Evolutionary conservation across 768 basidiomycete genomes (phyloP).

Genomic region (Megacollybia marginata): DNA sequence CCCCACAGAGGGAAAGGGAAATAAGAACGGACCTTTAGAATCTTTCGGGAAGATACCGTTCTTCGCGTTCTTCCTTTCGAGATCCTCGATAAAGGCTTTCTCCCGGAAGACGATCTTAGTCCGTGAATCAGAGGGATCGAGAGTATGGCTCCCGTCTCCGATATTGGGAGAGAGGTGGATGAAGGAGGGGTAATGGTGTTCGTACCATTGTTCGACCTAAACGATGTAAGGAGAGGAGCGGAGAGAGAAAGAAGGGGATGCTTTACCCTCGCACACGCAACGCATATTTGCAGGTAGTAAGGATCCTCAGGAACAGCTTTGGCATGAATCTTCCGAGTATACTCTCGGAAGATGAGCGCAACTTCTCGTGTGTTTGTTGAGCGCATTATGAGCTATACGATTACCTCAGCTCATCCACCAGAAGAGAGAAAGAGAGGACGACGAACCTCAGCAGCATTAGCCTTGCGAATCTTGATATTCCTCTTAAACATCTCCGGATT

Average conservation of each 20-base stretch:
- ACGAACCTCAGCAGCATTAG: conserved; percentile 64
- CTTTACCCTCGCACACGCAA: conserved; percentile 83
- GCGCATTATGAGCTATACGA: conserved; percentile 90
- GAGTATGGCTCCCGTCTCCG: conserved; percentile 13
- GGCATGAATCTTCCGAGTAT: conserved; percentile 74
- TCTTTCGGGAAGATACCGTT: too few species aligned
- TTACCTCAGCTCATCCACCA: too few species aligned
- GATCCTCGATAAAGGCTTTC: conserved; percentile 35
- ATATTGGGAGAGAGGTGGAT: conserved; percentile 35
- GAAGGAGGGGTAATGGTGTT: conserved; percentile 92
- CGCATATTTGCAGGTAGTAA: conserved; percentile 72
- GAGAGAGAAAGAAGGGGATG: conserved; percentile 11
- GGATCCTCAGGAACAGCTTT: conserved; percentile 80
- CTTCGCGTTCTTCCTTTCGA: too few species aligned
- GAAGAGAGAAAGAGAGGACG: too few species aligned
- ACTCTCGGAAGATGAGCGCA: conserved; percentile 78
- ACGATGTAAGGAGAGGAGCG: neutral
- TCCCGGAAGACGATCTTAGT: too few species aligned
- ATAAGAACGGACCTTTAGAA: too few species aligned
- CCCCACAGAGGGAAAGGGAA: too few species aligned
- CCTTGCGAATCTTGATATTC: conserved; percentile 70
- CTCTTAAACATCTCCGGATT: conserved; percentile 55
- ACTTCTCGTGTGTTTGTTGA: conserved; percentile 92
- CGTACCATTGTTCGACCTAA: conserved; percentile 90
- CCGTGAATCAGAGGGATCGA: conserved; percentile 51